A percentile compares a stretch with the other conserved stretches of the same genome.
These are phyloP conservation scores for Talaromyces albobiverticillius DNA, from an alignment of 2,329 filamentous ascomycete genomes.

Conservation along the genomic window DNA sequence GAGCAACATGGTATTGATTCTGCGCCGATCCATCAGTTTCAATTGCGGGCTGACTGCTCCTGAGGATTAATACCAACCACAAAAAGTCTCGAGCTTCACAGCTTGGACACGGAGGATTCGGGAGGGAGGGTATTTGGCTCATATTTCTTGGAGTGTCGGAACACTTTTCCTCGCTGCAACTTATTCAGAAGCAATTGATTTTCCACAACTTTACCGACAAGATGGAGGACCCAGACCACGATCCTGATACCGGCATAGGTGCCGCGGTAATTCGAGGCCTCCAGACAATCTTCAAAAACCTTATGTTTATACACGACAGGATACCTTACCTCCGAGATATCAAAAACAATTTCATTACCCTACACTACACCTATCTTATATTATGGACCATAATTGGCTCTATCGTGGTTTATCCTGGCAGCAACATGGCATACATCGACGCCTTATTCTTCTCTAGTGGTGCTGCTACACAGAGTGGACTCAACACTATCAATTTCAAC, in stretches of 20 bases:
- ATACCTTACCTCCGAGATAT: slow-evolving; percentile 19
- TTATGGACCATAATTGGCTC: slow-evolving; percentile 70
- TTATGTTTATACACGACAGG: slow-evolving; percentile 3
- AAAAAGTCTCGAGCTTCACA: background rate
- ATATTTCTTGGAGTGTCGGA: background rate
- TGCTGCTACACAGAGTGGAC: slow-evolving; percentile 82
- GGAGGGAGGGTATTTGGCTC: background rate
- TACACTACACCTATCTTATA: slow-evolving; percentile 73
- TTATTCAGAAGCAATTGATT: background rate
- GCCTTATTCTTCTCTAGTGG: slow-evolving; percentile 85
- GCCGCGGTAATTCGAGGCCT: background rate
- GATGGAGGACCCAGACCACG: background rate
- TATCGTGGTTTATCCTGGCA: slow-evolving; percentile 67
- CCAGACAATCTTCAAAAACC: background rate
- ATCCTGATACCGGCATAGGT: background rate
- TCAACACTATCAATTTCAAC: slow-evolving; percentile 75
- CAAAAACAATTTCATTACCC: slow-evolving; percentile 44
- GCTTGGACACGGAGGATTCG: background rate
- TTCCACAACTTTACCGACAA: background rate
- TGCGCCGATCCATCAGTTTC: background rate
- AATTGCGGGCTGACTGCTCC: slow-evolving; percentile 11
- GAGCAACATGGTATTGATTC: slow-evolving; percentile 14
- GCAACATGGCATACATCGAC: slow-evolving; percentile 74
- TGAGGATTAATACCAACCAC: slow-evolving; percentile 10
- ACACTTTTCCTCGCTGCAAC: background rate